Conservation (phyloP, 768 basidiomycete genomes). For the Tulasnella sp. region DNA sequence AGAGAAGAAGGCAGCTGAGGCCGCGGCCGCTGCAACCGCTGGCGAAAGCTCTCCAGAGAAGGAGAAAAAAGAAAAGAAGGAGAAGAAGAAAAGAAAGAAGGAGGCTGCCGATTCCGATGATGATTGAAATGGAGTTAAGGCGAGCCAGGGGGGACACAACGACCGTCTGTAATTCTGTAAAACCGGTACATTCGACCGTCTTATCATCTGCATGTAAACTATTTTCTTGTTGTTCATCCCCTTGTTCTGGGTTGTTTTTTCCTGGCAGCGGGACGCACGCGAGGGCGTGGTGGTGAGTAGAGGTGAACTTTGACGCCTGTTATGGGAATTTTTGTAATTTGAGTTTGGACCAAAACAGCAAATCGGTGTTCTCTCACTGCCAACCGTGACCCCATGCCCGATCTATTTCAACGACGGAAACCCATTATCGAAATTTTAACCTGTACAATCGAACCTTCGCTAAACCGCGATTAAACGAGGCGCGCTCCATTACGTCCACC, state of each 20-base stretch:
- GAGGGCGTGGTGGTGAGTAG: not conserved
- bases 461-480: not conserved
- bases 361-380: not conserved
- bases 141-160: not conserved
- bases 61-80: conserved; percentile 23
- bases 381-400: not conserved
- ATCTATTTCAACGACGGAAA: not conserved
- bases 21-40: conserved; percentile 23
- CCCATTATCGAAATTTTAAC: not conserved
- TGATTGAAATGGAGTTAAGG: conserved; percentile 5
- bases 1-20: conserved; percentile 40
- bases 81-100: conserved; percentile 20
- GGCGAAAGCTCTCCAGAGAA: conserved; percentile 19
- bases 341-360: not conserved
- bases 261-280: not conserved
- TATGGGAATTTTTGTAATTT: not conserved
- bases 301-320: not conserved
- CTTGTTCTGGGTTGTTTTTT: not conserved
- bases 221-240: not conserved
- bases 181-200: not conserved
- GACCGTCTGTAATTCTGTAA: not conserved
- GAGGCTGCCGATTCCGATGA: not conserved
- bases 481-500: not conserved
- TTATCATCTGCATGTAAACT: not conserved
- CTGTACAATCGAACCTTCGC: not conserved